phyloP scores from a whole-genome alignment of 2,329 filamentous ascomycete species.

The Neofusicoccum parvum region DNA sequence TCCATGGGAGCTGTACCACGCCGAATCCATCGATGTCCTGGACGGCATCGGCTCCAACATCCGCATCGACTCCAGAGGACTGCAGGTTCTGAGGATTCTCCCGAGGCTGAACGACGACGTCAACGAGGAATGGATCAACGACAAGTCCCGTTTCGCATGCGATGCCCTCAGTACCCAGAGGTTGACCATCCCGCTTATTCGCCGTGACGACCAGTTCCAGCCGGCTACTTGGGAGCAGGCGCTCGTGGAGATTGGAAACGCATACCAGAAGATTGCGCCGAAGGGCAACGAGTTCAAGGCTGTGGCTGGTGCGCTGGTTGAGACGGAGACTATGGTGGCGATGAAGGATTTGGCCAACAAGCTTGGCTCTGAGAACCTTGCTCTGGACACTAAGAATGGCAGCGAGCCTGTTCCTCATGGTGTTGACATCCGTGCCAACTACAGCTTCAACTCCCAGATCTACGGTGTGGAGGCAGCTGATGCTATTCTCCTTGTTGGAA shows the following conservation, averaged over 20 bases:
- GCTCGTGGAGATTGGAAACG: slow-evolving; percentile 80
- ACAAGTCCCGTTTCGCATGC: slow-evolving; percentile 95
- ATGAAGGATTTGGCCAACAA: slow-evolving; percentile 98
- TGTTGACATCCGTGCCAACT: slow-evolving; percentile 90
- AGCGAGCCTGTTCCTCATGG: slow-evolving; percentile 86
- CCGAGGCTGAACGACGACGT: slow-evolving; percentile 95
- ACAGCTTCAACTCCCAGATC: slow-evolving; percentile 95
- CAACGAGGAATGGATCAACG: slow-evolving; percentile 99
- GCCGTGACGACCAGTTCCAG: slow-evolving; percentile 86
- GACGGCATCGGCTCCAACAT: slow-evolving; percentile 94
- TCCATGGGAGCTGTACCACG: slow-evolving; percentile 96
- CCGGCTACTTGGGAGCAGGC: slow-evolving; percentile 96
- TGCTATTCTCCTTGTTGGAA: slow-evolving; percentile 87
- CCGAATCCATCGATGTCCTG: slow-evolving; percentile 92
- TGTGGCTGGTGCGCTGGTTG: slow-evolving; percentile 85
- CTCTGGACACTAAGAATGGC: slow-evolving; percentile 85
- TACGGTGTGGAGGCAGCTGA: slow-evolving; percentile 93
- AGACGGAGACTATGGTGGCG: slow-evolving; percentile 90
- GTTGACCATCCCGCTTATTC: slow-evolving; percentile 87
- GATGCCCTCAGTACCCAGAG: slow-evolving; percentile 96
- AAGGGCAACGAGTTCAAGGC: slow-evolving; percentile 95
- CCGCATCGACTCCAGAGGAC: slow-evolving; percentile 85
- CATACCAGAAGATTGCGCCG: slow-evolving; percentile 76
- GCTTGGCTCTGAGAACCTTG: slow-evolving; percentile 93
- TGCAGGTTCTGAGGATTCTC: slow-evolving; percentile 94